Evolutionary conservation across 192 early-diverging fungal genomes (phyloP), one percentile per base, ranked within the genome.

Genomic region (Rhizophagus sp.): DNA sequence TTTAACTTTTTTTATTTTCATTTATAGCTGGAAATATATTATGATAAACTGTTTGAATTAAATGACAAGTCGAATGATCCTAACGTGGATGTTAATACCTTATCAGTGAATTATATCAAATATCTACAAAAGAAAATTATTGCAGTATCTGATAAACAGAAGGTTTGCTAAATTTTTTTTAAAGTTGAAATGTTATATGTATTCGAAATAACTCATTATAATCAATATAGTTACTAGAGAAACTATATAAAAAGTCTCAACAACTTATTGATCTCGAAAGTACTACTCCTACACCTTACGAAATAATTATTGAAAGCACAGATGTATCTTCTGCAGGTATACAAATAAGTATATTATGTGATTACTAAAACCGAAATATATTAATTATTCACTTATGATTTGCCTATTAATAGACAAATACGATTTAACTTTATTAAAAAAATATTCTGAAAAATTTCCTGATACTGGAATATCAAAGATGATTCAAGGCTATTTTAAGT

Each of bases 281-380:
- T 13, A 33, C 79, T 64, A 77, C 82, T 17, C 77, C 84, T 22
- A 30, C 86, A 17, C 84, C 88, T 22, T 87, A 85, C 72, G 87
- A 91, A 77, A 72, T 88, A 2, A 27, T 88, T 5, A 83, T 91
- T 57, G 88, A 89, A 69, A 82, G 82, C 44, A 83, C 80, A 0
- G 81, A 91, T 73, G 83, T 81, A 5, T 62, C 57, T 22, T 76
- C 62, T 69, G 73, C 82, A 36, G 84, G 86, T 85, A 83, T 69
- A 10, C 7, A 22, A 50, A 30, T 49, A 12, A 17, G 24, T 52
- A 2, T 63, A 30, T 71, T 24, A 30, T 3, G 50, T 62, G 61
- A 27, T 52, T n/a, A 39, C 17, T 39, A 30, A n/a, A 64, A n/a
- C 30, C 30, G 30, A 30, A 61, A 6, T 15, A 49, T 12, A 24